Evolutionary conservation across 2,329 filamentous ascomycete species (phyloP), one percentile per base, ranked within the genome.

Genomic region (Aspergillus terreus): DNA sequence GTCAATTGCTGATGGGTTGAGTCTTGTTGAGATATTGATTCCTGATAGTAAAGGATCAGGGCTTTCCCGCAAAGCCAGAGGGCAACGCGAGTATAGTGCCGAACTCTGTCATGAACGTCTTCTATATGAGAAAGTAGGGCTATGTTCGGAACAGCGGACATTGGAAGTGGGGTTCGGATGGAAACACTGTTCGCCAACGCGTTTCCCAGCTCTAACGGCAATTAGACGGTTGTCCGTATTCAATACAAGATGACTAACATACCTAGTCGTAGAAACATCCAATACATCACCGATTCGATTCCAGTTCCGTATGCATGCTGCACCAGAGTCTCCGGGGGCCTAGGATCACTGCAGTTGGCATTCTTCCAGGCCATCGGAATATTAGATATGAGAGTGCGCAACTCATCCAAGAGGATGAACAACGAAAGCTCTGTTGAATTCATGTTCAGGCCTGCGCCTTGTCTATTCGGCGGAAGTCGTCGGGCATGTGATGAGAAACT

Each of bases 251-350:
- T 21, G 40, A 15, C 3, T 12, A 10, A 55, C 60, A 30, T 59
- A 68, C 65, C 63, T 23, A 67, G 46, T 44, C 66, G 58, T 42
- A 64, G 17, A 44, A 61, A 58, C 44, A 66, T 50, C 63, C 65
- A 68, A 49, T 66, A 67, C 6, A 62, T 54, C 6, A 60, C 57
- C 4, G 64, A 60, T n/a, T 58, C 55, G 4, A 67, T 47, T 36
- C 55, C 43, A 25, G 56, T 50, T 7, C 50, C 53, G 4, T 53
- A 50, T 1, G 59, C 55, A 32, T 58, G 50, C 15, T 58, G 46
- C 19, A 46, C 50, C 10, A 64, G 27, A 4, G 47, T 45, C 11
- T 56, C 46, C n/a, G 59, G 9, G 7, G 53, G 47, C 1, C 32
- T 14, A 12, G 46, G 15, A 1, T 58, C 51, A n/a, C 10, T 42